A percentile compares a stretch with the other conserved stretches of the same genome.
Evolutionary conservation across 2,329 filamentous ascomycete genomes (phyloP).

Genomic region (Aaosphaeria pasadenensis): DNA sequence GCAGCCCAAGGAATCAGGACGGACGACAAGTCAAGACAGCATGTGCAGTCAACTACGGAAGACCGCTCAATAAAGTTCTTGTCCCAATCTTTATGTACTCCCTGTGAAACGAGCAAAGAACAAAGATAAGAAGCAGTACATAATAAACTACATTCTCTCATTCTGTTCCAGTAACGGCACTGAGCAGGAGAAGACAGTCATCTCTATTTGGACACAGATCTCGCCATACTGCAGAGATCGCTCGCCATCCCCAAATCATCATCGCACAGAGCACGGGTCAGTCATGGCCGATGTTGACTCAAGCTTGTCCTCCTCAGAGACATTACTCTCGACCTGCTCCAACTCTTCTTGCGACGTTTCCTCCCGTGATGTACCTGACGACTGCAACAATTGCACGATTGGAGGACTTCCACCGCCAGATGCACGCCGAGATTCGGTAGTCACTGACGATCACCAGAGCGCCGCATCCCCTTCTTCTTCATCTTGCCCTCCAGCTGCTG

Average conservation of each 20-base stretch:
- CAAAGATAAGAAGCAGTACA: no score
- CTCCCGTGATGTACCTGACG: neutral
- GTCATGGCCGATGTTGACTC: slow-evolving; percentile 9
- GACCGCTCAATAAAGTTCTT: no score
- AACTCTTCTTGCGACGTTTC: slow-evolving; percentile 1
- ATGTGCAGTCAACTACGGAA: no score
- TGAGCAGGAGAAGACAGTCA: no score
- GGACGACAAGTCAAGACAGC: no score
- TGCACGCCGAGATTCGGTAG: neutral
- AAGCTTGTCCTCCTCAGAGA: slow-evolving; percentile 2
- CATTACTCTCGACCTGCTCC: neutral
- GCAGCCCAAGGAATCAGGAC: no score
- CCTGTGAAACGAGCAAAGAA: no score
- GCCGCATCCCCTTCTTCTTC: neutral
- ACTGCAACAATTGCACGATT: neutral
- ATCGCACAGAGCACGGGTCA: slow-evolving; percentile 10
- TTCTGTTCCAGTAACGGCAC: no score
- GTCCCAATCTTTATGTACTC: no score
- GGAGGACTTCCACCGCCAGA: neutral
- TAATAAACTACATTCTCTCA: no score
- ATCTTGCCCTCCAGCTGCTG: neutral
- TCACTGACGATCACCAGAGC: neutral
- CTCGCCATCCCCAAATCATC: slow-evolving; percentile 16
- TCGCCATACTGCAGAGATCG: slow-evolving; percentile 14
- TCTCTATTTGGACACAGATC: slow-evolving; percentile 1